phyloP scores from a whole-genome alignment of 352 stramenopile species.

The Phytophthora idaei region DNA sequence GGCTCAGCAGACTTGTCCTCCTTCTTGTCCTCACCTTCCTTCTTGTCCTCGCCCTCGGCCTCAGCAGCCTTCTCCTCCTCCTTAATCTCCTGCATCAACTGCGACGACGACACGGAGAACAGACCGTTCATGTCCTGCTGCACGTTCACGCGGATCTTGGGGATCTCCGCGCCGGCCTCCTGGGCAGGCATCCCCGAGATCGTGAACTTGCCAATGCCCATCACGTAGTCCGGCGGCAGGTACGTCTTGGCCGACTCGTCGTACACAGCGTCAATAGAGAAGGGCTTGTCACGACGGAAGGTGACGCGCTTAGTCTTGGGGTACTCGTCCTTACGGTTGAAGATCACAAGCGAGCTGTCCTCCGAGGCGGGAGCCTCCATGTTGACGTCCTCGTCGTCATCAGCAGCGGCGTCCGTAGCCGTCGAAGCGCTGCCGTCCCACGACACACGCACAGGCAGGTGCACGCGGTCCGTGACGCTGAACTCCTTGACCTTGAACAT shows the following conservation, averaged over 20 bases:
- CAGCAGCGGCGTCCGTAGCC: constrained; percentile 54
- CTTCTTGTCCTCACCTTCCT: constrained; percentile 62
- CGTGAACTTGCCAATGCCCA: constrained; percentile 92
- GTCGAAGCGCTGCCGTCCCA: constrained; percentile 87
- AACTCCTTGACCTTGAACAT: constrained; percentile 98
- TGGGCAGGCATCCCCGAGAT: constrained; percentile 89
- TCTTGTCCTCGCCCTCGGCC: constrained; percentile 56
- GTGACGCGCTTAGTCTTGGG: constrained; percentile 98
- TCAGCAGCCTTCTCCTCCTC: constrained; percentile 80
- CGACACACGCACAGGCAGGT: constrained; percentile 94
- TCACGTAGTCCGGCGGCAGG: constrained; percentile 70
- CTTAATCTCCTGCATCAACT: constrained; percentile 98
- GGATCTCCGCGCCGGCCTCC: constrained; percentile 76
- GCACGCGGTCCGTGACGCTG: constrained; percentile 83
- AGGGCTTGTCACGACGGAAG: constrained; percentile 92
- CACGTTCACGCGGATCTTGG: constrained; percentile 97
- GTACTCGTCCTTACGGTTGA: constrained; percentile 95
- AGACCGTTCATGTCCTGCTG: constrained; percentile 98
- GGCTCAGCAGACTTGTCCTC: constrained; percentile 81
- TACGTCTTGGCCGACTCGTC: constrained; percentile 77
- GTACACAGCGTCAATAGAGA: constrained; percentile 93
- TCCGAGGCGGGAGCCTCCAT: constrained; percentile 59
- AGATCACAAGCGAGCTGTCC: constrained; percentile 93
- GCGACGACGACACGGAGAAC: constrained; percentile 94
- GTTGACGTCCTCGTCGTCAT: constrained; percentile 88